Percentiles rank a stretch among this genome's conserved stretches.
These are phyloP conservation scores for Populus tremula DNA, from an alignment of 345 rosid genomes.

Conservation along the genomic window DNA sequence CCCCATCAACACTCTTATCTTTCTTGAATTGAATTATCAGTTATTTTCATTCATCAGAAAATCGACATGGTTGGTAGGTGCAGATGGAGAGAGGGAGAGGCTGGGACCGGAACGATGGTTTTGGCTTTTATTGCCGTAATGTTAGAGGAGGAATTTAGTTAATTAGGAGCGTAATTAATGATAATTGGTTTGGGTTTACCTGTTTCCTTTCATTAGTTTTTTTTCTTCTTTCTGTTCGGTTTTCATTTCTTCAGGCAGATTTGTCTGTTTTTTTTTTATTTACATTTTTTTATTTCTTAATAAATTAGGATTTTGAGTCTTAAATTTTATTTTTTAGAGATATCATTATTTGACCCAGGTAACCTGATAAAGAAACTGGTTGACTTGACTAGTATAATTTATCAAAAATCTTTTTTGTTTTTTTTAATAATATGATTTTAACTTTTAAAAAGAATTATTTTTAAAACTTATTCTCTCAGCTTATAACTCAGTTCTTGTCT, in stretches of 20 bases:
- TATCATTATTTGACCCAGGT: too few species aligned
- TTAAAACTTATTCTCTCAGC: too few species aligned
- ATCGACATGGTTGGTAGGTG: background rate
- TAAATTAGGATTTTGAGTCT: too few species aligned
- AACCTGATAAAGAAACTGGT: too few species aligned
- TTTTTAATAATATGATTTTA: too few species aligned
- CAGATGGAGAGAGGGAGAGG: background rate
- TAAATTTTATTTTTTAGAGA: too few species aligned
- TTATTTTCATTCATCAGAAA: background rate
- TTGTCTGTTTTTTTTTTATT: too few species aligned
- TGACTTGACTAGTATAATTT: too few species aligned
- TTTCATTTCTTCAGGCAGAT: background rate
- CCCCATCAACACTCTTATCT: slow-evolving; percentile 20
- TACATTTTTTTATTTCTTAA: too few species aligned
- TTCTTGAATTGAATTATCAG: background rate
- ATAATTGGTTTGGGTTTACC: background rate
- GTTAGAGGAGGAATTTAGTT: background rate
- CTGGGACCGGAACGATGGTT: background rate
- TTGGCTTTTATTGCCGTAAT: background rate
- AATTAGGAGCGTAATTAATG: background rate
- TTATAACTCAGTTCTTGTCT: too few species aligned
- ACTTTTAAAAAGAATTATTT: too few species aligned
- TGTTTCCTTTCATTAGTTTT: background rate
- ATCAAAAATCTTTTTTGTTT: too few species aligned
- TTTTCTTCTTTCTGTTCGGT: background rate